phyloP scores from a whole-genome alignment of 23 red algal species.

The Pyropia yezoensis region DNA sequence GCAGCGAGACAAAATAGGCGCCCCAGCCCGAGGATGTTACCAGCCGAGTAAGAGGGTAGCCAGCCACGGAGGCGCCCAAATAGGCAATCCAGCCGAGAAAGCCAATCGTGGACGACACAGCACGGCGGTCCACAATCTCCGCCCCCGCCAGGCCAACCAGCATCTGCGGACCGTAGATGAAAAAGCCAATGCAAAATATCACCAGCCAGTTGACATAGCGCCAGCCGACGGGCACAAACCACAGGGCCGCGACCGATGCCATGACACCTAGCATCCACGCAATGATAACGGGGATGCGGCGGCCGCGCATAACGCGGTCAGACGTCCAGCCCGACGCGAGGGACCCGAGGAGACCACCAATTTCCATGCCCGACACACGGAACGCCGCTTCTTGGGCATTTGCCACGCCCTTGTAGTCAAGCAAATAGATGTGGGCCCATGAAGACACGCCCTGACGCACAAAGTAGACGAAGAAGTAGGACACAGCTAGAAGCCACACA shows the following conservation, averaged over 20 bases:
- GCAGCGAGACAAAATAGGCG: conserved; percentile 77
- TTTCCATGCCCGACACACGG: conserved; percentile 95
- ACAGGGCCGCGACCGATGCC: conserved; percentile 54
- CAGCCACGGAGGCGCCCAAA: conserved; percentile 81
- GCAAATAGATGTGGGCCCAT: conserved; percentile 92
- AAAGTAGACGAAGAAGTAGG: conserved; percentile 99
- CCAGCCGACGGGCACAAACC: conserved; percentile 69
- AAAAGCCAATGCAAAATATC: conserved; percentile 94
- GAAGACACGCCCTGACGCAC: conserved; percentile 87
- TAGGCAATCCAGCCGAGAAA: conserved; percentile 99
- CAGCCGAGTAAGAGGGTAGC: conserved; percentile 88
- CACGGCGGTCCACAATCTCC: conserved; percentile 80
- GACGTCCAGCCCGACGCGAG: conserved; percentile 83
- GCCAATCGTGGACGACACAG: conserved; percentile 92
- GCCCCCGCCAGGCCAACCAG: conserved; percentile 93
- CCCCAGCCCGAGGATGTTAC: conserved; percentile 81
- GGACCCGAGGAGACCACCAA: conserved; percentile 91
- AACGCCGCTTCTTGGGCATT: conserved; percentile 97
- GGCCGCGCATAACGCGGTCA: conserved; percentile 90
- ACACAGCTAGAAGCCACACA: conserved; percentile 89
- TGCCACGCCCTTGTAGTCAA: conserved; percentile 87
- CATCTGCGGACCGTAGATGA: conserved; percentile 99
- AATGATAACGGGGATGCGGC: conserved; percentile 97
- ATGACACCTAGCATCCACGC: conserved; percentile 89
- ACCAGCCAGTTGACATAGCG: conserved; percentile 75